Evolutionary conservation across 345 rosid genomes (phyloP).

Genomic region (Corymbia maculata): DNA sequence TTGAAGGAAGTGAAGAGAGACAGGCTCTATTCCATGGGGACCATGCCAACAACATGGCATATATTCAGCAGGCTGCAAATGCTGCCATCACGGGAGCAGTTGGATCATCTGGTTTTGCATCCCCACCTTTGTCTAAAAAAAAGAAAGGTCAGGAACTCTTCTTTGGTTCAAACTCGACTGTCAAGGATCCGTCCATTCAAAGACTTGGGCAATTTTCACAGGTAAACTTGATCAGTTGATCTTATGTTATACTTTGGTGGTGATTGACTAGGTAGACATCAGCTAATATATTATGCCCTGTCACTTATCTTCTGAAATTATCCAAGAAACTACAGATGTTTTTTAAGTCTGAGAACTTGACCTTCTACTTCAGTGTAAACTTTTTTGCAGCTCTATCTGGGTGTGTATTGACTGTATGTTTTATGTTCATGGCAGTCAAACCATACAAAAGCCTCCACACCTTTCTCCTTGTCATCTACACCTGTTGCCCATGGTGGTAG

Average conservation of each 20-base stretch:
- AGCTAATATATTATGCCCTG: neutral
- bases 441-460: slow-evolving; percentile 38
- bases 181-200: slow-evolving; percentile 52
- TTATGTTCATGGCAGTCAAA: slow-evolving; percentile 36
- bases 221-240: slow-evolving; percentile 26
- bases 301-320: neutral
- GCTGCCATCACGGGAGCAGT: slow-evolving; percentile 98
- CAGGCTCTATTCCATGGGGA: slow-evolving; percentile 92
- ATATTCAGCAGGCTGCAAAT: slow-evolving; percentile 96
- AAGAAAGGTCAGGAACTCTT: slow-evolving; percentile 77
- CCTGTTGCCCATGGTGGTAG: slow-evolving; percentile 40
- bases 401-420: neutral
- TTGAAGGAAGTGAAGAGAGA: slow-evolving; percentile 97
- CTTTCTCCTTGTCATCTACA: slow-evolving; percentile 35
- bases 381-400: neutral
- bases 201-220: slow-evolving; percentile 62
- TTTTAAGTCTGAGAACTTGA: neutral
- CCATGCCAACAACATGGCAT: slow-evolving; percentile 72
- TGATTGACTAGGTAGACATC: neutral
- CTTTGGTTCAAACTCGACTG: slow-evolving; percentile 33
- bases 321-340: neutral
- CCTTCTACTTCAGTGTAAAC: neutral
- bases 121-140: slow-evolving; percentile 65
- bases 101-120: slow-evolving; percentile 87
- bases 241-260: neutral